Percentiles rank a stretch among this genome's conserved stretches.
phyloP scores from a whole-genome alignment of 257 asterid genomes.

The Solanum lycopersicoides region DNA sequence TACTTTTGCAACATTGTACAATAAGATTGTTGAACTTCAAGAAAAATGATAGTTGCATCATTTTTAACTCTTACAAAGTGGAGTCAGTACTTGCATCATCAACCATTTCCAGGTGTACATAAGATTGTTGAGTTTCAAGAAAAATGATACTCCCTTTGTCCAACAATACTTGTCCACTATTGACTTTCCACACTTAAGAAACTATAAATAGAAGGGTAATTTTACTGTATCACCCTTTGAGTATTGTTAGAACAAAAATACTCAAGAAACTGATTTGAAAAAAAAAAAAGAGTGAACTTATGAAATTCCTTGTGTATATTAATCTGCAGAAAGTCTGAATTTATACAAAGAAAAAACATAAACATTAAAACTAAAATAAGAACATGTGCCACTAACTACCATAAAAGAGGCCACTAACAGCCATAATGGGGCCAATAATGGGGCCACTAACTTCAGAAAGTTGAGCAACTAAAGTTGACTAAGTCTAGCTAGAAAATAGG shows the following conservation, averaged over 20 bases:
- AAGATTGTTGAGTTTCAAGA: background rate
- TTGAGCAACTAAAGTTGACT: too few species aligned
- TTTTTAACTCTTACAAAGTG: background rate
- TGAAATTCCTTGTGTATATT: too few species aligned
- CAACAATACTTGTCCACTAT: background rate
- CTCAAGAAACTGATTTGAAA: too few species aligned
- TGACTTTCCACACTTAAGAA: background rate
- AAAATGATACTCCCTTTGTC: background rate
- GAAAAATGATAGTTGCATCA: background rate
- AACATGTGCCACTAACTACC: too few species aligned
- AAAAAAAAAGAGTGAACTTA: too few species aligned
- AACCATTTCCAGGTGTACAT: background rate
- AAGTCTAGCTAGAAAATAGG: too few species aligned
- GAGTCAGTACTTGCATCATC: background rate
- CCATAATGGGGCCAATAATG: too few species aligned
- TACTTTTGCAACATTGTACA: background rate
- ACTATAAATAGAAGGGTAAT: background rate
- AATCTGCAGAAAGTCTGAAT: too few species aligned
- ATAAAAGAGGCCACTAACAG: too few species aligned
- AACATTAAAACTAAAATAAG: too few species aligned
- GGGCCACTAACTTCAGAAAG: too few species aligned
- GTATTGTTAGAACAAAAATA: background rate
- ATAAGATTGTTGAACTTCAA: background rate
- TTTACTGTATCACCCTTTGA: background rate
- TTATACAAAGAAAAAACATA: too few species aligned